Percentiles rank a stretch among this genome's conserved stretches.
These are phyloP conservation scores for Phyllostachys edulis DNA, from an alignment of 176 grass and related monocot genomes.

Conservation along the genomic window DNA sequence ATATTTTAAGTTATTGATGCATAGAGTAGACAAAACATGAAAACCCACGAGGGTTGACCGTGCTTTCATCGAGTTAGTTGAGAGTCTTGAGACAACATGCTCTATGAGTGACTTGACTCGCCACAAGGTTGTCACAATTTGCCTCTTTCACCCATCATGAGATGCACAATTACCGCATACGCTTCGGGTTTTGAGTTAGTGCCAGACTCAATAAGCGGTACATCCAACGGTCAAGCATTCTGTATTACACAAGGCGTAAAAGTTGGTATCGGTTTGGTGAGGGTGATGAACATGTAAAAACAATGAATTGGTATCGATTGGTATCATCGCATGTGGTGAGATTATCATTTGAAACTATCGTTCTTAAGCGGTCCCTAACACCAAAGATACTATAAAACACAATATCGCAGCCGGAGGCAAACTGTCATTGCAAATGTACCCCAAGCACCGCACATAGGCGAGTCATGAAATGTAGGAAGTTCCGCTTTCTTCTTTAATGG, in stretches of 20 bases:
- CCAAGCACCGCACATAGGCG: constrained; percentile 96
- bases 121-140: not conserved
- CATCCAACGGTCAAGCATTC: constrained; percentile 99
- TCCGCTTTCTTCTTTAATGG: constrained; percentile 91
- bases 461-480: constrained; percentile 97
- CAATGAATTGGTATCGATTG: not conserved
- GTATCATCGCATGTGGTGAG: not conserved
- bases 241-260: constrained; percentile 34
- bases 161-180: constrained; percentile 45
- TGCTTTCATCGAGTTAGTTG: constrained; percentile 10
- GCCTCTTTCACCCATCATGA: not conserved
- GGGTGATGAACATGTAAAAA: not conserved
- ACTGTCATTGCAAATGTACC: constrained; percentile 99
- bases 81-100: constrained; percentile 6
- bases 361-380: not conserved
- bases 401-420: constrained; percentile 4
- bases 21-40: constrained; percentile 18
- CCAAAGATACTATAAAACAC: not conserved
- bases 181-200: constrained; percentile 71
- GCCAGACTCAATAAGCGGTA: constrained; percentile 83
- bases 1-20: constrained; percentile 24
- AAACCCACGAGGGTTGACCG: not conserved
- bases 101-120: constrained; percentile 11
- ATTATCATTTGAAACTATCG: not conserved
- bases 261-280: not conserved